phyloP scores from a whole-genome alignment of 805 yeast genomes.

The Metschnikowia amazonensis region DNA sequence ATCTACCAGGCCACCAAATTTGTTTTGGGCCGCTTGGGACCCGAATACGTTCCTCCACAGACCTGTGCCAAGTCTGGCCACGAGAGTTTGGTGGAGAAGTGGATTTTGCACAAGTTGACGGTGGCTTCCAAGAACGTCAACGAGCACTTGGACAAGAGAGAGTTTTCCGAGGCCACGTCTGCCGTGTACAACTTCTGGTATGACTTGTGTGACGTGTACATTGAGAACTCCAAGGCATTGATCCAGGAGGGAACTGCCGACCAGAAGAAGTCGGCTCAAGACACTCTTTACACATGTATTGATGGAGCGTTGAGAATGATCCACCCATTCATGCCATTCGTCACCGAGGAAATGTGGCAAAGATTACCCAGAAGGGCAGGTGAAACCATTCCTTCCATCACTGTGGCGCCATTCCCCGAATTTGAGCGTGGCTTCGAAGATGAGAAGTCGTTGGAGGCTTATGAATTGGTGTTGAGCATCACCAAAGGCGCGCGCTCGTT shows the following conservation, averaged over 20 bases:
- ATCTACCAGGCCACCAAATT: slow-evolving; percentile 98
- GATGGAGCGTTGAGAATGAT: slow-evolving; percentile 89
- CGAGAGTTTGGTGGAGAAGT: slow-evolving; percentile 89
- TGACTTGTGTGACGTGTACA: slow-evolving; percentile 95
- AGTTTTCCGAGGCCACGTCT: slow-evolving; percentile 83
- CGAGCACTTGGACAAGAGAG: slow-evolving; percentile 72
- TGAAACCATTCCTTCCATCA: slow-evolving; percentile 68
- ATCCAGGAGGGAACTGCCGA: slow-evolving; percentile 85
- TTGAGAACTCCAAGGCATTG: slow-evolving; percentile 92
- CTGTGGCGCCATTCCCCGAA: slow-evolving; percentile 75
- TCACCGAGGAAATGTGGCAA: slow-evolving; percentile 99
- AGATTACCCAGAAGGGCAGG: slow-evolving; percentile 84
- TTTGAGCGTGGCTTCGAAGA: slow-evolving; percentile 60
- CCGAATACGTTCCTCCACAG: slow-evolving; percentile 79
- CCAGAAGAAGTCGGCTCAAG: slow-evolving; percentile 87
- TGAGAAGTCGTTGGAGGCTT: slow-evolving; percentile 62
- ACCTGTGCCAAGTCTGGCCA: slow-evolving; percentile 61
- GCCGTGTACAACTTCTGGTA: slow-evolving; percentile 93
- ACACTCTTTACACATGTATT: slow-evolving; percentile 87
- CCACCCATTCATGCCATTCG: slow-evolving; percentile 97
- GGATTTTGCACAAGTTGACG: slow-evolving; percentile 89
- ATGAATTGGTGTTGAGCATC: slow-evolving; percentile 78
- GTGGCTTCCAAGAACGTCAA: slow-evolving; percentile 62
- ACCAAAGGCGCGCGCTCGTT: slow-evolving; percentile 91
- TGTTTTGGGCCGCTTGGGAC: slow-evolving; percentile 88